These are phyloP conservation scores for Colletotrichum paranaense DNA, from an alignment of 2,329 filamentous ascomycete species.

Conservation along the genomic window DNA sequence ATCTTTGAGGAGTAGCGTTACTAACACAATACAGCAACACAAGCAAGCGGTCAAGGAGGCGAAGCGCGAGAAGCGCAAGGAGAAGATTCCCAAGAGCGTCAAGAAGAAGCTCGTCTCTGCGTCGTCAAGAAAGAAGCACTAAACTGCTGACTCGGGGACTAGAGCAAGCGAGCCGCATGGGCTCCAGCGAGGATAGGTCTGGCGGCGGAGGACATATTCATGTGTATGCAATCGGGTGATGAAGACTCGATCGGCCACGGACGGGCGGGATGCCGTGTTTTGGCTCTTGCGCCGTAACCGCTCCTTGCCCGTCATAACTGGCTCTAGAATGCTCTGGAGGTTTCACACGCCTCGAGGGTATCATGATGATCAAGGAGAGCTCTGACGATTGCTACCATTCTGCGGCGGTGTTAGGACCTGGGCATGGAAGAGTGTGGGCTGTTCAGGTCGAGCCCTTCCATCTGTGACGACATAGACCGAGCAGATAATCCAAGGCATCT, in stretches of 20 bases:
- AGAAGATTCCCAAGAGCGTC: slow-evolving; percentile 95
- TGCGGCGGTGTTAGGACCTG: slow-evolving; percentile 8
- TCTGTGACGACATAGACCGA: slow-evolving; percentile 12
- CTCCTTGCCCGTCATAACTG: slow-evolving; percentile 41
- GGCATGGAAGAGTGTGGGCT: neutral
- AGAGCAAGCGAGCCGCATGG: neutral
- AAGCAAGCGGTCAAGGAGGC: slow-evolving; percentile 95
- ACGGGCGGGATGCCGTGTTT: slow-evolving; percentile 37
- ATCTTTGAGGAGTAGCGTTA: neutral
- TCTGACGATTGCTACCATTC: slow-evolving; percentile 54
- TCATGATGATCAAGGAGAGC: slow-evolving; percentile 71
- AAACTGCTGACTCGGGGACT: slow-evolving; percentile 35
- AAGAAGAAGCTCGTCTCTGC: slow-evolving; percentile 87
- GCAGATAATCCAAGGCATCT: slow-evolving; percentile 12
- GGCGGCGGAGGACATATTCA: slow-evolving; percentile 5
- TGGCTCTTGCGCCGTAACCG: slow-evolving; percentile 51
- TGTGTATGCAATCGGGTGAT: slow-evolving; percentile 57
- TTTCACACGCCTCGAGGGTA: slow-evolving; percentile 36
- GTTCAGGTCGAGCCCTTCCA: neutral
- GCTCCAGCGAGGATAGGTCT: neutral
- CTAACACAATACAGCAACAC: slow-evolving; percentile 63
- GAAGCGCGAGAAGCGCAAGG: slow-evolving; percentile 91
- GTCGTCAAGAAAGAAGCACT: slow-evolving; percentile 73
- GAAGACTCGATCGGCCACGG: slow-evolving; percentile 47
- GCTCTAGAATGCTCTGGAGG: slow-evolving; percentile 50